These are phyloP conservation scores for Pseudoperonospora humuli DNA, from an alignment of 352 stramenopile genomes.

Conservation along the genomic window DNA sequence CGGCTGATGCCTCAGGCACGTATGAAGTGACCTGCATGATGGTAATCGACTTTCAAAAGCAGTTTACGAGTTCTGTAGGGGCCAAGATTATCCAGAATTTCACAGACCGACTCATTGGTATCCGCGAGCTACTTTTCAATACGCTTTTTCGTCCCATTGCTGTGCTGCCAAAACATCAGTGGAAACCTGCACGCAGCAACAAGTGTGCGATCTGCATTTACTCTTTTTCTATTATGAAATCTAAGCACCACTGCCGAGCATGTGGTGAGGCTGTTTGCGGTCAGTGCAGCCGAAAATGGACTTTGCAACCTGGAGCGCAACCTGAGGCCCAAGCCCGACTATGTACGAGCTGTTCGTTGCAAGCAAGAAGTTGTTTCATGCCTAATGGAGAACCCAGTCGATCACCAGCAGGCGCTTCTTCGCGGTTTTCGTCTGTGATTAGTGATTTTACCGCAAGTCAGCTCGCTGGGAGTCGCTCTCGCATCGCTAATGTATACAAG, in stretches of 20 bases:
- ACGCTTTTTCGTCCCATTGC: conserved; percentile 71
- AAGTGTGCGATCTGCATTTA: conserved; percentile 61
- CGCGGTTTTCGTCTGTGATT: conserved; percentile 19
- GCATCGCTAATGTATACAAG: conserved; percentile 16
- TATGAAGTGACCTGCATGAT: conserved; percentile 84
- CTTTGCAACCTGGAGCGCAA: conserved; percentile 54
- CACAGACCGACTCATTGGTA: conserved; percentile 64
- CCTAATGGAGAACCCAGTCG: conserved; percentile 20
- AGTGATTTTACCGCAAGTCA: conserved; percentile 25
- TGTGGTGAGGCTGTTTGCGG: conserved; percentile 76
- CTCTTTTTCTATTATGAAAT: conserved; percentile 67
- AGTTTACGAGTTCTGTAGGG: conserved; percentile 50
- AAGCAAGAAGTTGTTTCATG: conserved; percentile 53
- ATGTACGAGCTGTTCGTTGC: conserved; percentile 74
- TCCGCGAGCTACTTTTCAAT: conserved; percentile 78
- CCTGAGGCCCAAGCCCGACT: conserved; percentile 61
- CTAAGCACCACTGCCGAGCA: conserved; percentile 71
- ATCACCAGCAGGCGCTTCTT: conserved; percentile 31
- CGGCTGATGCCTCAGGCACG: conserved; percentile 25
- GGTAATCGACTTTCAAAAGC: conserved; percentile 80
- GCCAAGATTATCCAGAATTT: conserved; percentile 75
- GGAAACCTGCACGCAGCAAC: conserved; percentile 49
- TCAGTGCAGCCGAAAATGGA: conserved; percentile 78
- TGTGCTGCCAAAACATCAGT: conserved; percentile 47
- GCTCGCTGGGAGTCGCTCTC: conserved; percentile 14